Conservation (phyloP, 1,284 basidiomycete species). For the Apiotrichum domesticum region DNA sequence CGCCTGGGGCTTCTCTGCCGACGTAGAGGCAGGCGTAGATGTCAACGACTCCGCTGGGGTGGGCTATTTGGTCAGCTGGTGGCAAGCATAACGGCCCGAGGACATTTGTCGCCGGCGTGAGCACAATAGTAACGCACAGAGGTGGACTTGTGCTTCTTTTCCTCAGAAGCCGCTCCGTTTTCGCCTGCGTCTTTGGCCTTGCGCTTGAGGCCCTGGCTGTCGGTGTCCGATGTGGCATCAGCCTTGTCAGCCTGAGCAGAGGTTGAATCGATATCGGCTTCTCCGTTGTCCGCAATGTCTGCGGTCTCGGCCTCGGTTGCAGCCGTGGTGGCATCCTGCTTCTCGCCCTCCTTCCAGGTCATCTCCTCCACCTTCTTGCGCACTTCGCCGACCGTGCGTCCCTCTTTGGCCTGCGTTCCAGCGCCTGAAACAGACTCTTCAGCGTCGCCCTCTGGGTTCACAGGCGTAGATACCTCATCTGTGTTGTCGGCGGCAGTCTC, state of each 20-base stretch:
- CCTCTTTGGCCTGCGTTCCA: conserved; percentile 5
- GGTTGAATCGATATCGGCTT: background rate
- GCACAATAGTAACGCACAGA: conserved; percentile 10
- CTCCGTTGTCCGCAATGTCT: background rate
- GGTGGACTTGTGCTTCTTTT: conserved; percentile 20
- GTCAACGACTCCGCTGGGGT: background rate
- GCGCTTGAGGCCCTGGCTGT: conserved; percentile 29
- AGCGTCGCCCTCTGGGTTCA: background rate
- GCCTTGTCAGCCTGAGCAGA: conserved; percentile 6
- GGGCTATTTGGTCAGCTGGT: conserved; percentile 2
- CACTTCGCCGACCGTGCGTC: conserved; percentile 38
- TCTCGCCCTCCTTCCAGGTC: conserved; percentile 30
- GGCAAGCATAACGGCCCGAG: background rate
- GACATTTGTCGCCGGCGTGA: background rate
- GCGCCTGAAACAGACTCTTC: background rate
- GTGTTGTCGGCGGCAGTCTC: conserved; percentile 7
- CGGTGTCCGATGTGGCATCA: conserved; percentile 8
- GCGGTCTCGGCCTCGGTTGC: conserved; percentile 6
- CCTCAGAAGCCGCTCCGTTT: conserved; percentile 19
- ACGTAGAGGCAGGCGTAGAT: conserved; percentile 3
- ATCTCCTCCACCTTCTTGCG: conserved; percentile 42
- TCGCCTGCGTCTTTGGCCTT: conserved; percentile 33
- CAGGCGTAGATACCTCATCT: conserved; percentile 4
- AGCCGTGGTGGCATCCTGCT: background rate
- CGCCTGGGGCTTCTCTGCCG: conserved; percentile 29